phyloP scores from a whole-genome alignment of 2,329 filamentous ascomycete species.

The Berkeleyomyces basicola region DNA sequence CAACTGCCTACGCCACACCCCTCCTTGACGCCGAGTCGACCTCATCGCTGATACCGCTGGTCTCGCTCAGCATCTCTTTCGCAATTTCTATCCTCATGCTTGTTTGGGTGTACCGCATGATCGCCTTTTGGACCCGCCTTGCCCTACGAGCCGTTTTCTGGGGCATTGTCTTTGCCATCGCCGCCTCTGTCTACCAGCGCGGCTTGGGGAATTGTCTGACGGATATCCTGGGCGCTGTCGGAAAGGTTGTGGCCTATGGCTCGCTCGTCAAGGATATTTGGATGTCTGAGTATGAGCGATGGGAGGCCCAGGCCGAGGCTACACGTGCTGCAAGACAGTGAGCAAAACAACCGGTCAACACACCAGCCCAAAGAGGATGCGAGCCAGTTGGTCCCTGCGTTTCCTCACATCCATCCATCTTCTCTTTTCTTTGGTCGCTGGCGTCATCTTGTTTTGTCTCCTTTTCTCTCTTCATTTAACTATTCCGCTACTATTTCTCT shows the following conservation, averaged over 20 bases:
- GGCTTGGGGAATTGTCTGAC: conserved; percentile 46
- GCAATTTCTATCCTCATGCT: conserved; percentile 20
- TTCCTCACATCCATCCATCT: neutral
- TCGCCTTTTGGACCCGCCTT: conserved; percentile 64
- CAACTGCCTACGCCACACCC: conserved; percentile 19
- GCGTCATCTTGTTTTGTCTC: neutral
- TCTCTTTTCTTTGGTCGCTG: neutral
- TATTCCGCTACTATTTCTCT: neutral
- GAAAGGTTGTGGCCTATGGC: conserved; percentile 30
- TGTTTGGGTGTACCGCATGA: conserved; percentile 46
- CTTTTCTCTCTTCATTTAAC: neutral
- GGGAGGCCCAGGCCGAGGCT: conserved; percentile 30
- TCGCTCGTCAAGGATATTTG: conserved; percentile 36
- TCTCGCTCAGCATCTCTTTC: conserved; percentile 18
- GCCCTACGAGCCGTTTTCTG: conserved; percentile 47
- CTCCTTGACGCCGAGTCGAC: conserved; percentile 25
- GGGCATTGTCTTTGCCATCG: conserved; percentile 36
- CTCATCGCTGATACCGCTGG: conserved; percentile 21
- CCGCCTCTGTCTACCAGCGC: conserved; percentile 44
- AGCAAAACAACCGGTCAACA: neutral
- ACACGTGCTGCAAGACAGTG: conserved; percentile 15
- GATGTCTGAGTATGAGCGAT: conserved; percentile 39
- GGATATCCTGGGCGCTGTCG: conserved; percentile 34
- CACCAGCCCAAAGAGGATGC: no score
- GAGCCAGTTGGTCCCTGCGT: no score